Conservation (phyloP, 139 green algal species). For the Micromonas pusilla region DNA sequence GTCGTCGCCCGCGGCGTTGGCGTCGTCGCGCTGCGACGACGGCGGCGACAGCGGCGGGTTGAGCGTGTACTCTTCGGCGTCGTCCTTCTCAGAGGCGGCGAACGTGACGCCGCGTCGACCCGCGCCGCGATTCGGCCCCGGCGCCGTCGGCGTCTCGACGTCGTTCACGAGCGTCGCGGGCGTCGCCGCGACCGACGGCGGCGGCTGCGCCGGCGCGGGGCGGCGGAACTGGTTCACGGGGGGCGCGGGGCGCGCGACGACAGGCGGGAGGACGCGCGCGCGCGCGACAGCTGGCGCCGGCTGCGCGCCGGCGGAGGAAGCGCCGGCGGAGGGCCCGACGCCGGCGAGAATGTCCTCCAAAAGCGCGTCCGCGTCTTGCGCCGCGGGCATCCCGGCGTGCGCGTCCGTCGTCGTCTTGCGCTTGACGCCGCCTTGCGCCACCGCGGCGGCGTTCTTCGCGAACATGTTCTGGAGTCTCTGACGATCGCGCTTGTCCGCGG, state of each 20-base stretch:
- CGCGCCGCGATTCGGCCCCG: too few relatives aligned
- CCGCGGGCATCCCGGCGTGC: constrained; percentile 4
- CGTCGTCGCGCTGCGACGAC: neutral
- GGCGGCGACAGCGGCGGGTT: neutral
- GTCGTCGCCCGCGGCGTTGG: neutral
- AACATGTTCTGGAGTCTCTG: neutral
- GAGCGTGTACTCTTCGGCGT: neutral
- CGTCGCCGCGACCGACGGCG: neutral
- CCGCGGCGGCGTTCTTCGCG: neutral
- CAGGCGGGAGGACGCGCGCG: neutral
- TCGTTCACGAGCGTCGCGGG: neutral
- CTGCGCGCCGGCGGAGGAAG: neutral
- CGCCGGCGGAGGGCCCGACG: constrained; percentile 26
- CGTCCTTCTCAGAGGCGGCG: neutral
- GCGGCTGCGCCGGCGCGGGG: too few relatives aligned
- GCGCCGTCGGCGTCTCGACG: constrained; percentile 14
- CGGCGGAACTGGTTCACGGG: constrained; percentile 6
- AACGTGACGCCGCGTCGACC: neutral
- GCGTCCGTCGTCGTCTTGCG: neutral
- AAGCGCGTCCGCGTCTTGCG: constrained; percentile 52
- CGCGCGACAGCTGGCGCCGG: neutral
- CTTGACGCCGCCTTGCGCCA: neutral
- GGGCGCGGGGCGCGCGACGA: neutral
- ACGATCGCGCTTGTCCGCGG: neutral
- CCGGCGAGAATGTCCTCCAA: constrained; percentile 70